Evolutionary conservation across 1,284 basidiomycete genomes (phyloP).

Genomic region (Cryptococcus maquisensis): DNA sequence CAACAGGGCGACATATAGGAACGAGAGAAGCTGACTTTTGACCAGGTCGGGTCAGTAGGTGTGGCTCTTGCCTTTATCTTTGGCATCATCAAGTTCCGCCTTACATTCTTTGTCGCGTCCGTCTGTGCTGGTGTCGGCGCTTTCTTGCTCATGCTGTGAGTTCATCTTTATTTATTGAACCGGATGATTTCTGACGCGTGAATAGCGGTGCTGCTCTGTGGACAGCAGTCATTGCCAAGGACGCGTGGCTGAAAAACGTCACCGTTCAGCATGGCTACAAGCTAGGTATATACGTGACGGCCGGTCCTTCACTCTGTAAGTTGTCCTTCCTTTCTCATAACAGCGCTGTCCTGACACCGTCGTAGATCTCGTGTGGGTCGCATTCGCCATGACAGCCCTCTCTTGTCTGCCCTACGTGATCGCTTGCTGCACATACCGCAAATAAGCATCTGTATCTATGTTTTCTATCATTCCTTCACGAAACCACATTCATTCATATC

Average conservation of each 20-base stretch:
- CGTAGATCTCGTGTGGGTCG: constrained; percentile 46
- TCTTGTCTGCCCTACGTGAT: constrained; percentile 46
- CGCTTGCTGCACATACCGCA: constrained; percentile 44
- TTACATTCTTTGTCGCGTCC: constrained; percentile 44
- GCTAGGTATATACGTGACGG: constrained; percentile 37
- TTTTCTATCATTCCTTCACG: not conserved
- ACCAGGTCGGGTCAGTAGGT: constrained; percentile 35
- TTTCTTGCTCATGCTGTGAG: constrained; percentile 41
- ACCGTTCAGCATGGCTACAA: constrained; percentile 28
- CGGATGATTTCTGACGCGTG: not conserved
- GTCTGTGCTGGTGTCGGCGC: constrained; percentile 30
- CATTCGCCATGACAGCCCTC: constrained; percentile 43
- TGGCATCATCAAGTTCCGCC: constrained; percentile 41
- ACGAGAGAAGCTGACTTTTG: not conserved
- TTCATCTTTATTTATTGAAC: not conserved
- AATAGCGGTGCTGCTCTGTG: constrained; percentile 45
- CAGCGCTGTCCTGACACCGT: not conserved
- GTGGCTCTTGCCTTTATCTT: constrained; percentile 38
- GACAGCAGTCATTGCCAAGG: constrained; percentile 45
- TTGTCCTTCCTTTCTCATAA: constrained; percentile 2
- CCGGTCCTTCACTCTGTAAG: constrained; percentile 43
- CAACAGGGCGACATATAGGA: not conserved
- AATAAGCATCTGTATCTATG: constrained; percentile 8
- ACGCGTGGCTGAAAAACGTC: constrained; percentile 33
- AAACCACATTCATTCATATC: not conserved